Evolutionary conservation across 2,329 filamentous ascomycete species (phyloP).

Genomic region (Colletotrichum orchidophilum): DNA sequence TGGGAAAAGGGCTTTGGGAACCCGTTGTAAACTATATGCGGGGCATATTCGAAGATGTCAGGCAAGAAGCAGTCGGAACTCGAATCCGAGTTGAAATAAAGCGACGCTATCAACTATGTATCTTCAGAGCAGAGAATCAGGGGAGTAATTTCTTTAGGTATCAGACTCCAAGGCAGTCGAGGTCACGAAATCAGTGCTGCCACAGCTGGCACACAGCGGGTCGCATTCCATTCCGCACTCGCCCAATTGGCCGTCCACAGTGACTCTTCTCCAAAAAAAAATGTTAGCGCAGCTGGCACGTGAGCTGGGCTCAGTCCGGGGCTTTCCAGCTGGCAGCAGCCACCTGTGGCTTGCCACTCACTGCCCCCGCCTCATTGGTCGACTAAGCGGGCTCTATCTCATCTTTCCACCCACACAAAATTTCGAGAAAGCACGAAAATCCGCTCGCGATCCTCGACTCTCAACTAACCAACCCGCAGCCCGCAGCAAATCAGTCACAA

Average conservation of each 20-base stretch:
- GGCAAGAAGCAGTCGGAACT: background rate
- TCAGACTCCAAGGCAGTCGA: background rate
- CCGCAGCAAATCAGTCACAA: conserved; percentile 59
- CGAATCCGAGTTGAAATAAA: background rate
- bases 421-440: conserved; percentile 21
- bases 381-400: conserved; percentile 46
- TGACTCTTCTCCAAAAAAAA: background rate
- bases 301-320: conserved; percentile 14
- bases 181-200: background rate
- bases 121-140: background rate
- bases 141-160: too few relatives aligned
- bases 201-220: background rate
- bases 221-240: background rate
- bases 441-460: conserved; percentile 7
- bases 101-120: too few relatives aligned
- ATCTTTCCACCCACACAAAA: conserved; percentile 35
- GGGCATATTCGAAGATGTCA: background rate
- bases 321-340: background rate
- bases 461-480: conserved; percentile 38
- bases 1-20: background rate
- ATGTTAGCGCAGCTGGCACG: conserved; percentile 12
- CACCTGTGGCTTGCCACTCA: conserved; percentile 16
- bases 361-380: conserved; percentile 45
- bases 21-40: background rate
- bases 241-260: background rate